Evolutionary conservation across 352 stramenopile species (phyloP).

Genomic region (Phytopythium cucurbitacearum): DNA sequence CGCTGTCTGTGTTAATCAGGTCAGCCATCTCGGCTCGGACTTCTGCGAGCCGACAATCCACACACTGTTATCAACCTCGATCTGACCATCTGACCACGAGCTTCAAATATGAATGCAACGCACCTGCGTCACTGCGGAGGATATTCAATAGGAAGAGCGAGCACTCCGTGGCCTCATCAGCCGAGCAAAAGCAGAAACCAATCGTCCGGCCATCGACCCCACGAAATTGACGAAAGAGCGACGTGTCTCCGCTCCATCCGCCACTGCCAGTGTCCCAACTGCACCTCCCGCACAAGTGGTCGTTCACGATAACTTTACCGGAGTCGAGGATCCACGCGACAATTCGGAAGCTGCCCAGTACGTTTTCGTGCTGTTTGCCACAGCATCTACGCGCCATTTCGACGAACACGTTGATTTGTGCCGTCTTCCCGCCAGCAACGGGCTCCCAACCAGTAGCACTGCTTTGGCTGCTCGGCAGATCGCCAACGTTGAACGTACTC

Average conservation of each 20-base stretch:
- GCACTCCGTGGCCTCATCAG: constrained; percentile 37
- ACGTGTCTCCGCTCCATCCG: background rate
- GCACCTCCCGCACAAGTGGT: constrained; percentile 31
- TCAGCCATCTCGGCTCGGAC: constrained; percentile 1
- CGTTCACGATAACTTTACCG: constrained; percentile 49
- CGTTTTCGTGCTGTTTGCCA: constrained; percentile 6
- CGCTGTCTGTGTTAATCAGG: background rate
- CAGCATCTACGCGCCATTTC: constrained; percentile 26
- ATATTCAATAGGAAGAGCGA: constrained; percentile 42
- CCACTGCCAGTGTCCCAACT: constrained; percentile 32
- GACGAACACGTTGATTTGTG: constrained; percentile 50
- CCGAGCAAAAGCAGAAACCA: constrained; percentile 43
- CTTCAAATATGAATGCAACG: background rate
- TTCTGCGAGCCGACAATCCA: background rate
- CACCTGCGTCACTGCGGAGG: constrained; percentile 39
- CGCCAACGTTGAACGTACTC: background rate
- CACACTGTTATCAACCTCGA: no score
- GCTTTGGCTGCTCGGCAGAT: background rate
- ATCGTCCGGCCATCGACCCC: constrained; percentile 31
- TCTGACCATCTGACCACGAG: no score
- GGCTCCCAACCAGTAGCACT: constrained; percentile 20
- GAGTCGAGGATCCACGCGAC: constrained; percentile 58
- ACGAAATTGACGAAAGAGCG: constrained; percentile 35
- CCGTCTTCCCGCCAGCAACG: constrained; percentile 36
- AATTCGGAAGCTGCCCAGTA: constrained; percentile 39